phyloP scores from a whole-genome alignment of 106 monocot genomes.

The Allium fistulosum region DNA sequence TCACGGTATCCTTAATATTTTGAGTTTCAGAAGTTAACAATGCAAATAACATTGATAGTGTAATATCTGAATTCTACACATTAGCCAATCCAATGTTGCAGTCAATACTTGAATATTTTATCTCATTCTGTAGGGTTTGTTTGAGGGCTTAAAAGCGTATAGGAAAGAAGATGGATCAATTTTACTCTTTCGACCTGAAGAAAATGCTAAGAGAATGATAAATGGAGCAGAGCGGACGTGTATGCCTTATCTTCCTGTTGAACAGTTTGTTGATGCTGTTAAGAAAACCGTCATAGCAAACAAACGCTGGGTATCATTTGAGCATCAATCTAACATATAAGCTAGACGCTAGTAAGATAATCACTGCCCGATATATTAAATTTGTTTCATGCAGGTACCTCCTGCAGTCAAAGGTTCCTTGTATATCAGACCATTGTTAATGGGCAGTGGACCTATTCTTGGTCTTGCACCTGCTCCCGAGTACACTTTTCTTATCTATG shows the following conservation, averaged over 20 bases:
- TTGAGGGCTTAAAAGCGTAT: slow-evolving; percentile 73
- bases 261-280: slow-evolving; percentile 90
- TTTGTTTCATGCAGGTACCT: slow-evolving; percentile 50
- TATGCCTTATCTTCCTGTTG: slow-evolving; percentile 80
- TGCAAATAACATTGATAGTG: no score
- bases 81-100: no score
- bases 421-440: slow-evolving; percentile 81
- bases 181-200: slow-evolving; percentile 82
- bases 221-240: slow-evolving; percentile 82
- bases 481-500: slow-evolving; percentile 83
- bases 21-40: no score
- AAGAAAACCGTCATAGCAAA: slow-evolving; percentile 78
- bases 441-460: slow-evolving; percentile 84
- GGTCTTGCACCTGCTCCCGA: slow-evolving; percentile 91
- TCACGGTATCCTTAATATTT: no score
- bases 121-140: slow-evolving; percentile 36
- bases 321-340: background rate
- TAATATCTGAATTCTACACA: no score
- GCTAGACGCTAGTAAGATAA: background rate
- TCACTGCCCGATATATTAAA: background rate
- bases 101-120: background rate
- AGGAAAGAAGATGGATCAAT: slow-evolving; percentile 61
- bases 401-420: slow-evolving; percentile 87
- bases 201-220: slow-evolving; percentile 81
- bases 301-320: slow-evolving; percentile 63